Evolutionary conservation across 1,284 basidiomycete genomes (phyloP).

Genomic region (Boletus semigastroideus): DNA sequence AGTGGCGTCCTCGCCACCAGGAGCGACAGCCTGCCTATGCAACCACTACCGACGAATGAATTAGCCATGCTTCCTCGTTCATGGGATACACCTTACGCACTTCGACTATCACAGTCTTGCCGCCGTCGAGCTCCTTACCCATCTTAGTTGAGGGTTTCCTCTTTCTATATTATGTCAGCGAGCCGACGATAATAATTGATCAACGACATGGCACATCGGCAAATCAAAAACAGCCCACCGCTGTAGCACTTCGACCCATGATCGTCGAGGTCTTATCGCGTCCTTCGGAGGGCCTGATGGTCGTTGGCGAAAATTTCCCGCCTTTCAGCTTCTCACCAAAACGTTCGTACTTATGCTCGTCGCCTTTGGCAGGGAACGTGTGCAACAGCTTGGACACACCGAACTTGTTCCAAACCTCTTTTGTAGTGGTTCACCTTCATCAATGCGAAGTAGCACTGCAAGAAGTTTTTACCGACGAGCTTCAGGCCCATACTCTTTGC

Average conservation of each 20-base stretch:
- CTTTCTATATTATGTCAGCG: neutral
- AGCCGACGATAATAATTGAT: neutral
- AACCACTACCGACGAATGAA: neutral
- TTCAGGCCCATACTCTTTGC: neutral
- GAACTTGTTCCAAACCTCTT: neutral
- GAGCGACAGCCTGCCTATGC: neutral
- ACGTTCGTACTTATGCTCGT: neutral
- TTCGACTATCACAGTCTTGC: neutral
- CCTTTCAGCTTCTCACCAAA: neutral
- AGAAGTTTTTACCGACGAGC: neutral
- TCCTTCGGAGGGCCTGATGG: too few species aligned
- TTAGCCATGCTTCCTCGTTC: neutral
- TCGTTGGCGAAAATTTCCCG: too few species aligned
- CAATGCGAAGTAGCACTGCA: neutral
- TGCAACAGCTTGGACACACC: neutral
- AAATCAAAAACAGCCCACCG: neutral
- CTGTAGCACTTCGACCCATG: neutral
- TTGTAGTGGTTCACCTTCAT: neutral
- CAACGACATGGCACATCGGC: neutral
- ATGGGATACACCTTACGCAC: neutral
- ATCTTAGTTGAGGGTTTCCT: neutral
- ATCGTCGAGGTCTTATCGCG: too few species aligned
- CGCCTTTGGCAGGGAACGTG: neutral
- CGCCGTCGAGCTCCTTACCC: too few species aligned
- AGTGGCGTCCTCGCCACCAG: neutral